Evolutionary conservation across 2,329 filamentous ascomycete species (phyloP), one percentile per base, ranked within the genome.

Genomic region (Cladosporium sp.): DNA sequence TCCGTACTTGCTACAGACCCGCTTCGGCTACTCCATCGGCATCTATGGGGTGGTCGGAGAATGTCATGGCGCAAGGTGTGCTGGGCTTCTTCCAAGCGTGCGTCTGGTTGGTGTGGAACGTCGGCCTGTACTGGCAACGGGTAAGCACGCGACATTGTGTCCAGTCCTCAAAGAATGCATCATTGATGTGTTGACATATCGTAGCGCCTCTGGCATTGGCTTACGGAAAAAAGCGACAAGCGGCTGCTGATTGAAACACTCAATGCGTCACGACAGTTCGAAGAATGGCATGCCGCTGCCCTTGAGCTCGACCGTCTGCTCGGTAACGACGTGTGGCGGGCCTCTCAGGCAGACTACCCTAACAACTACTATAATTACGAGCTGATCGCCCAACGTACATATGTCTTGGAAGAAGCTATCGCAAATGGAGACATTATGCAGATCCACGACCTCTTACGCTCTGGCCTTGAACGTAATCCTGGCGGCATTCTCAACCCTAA

Each of bases 241-340:
- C 43, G 58, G 31, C 34, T 58, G 14, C 52, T 61, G n/a, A 46
- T 56, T 28, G 54, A 59, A 22, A 58, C 49, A 1, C 58, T 61
- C 14, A 28, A 54, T 6, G 8, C 46, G 16, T 56, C 58, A 5
- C 50, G 35, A 14, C 28, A 43, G 7, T 95, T 86, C 65, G 87
- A 93, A 64, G 86, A 93, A 66, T 96, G 90, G 89, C 85, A 92
- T 66, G 84, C 85, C 59, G 84, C 86, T n/a, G 89, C 90, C 1
- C 80, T 87, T 58, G 81, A 87, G 63, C 78, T 95, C n/a, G 91
- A 95, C 68, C 85, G 86, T 62, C 75, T 88, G 14, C 77, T 90
- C n/a, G 85, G 85, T 40, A 82, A 90, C 60, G 88, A 95, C 70
- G 70, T 90, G 56, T 95, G 88, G 88, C 86, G 90, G 8, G 38